Conservation (phyloP, 1,284 basidiomycete genomes). For the Lentinula novae-zelandiae region DNA sequence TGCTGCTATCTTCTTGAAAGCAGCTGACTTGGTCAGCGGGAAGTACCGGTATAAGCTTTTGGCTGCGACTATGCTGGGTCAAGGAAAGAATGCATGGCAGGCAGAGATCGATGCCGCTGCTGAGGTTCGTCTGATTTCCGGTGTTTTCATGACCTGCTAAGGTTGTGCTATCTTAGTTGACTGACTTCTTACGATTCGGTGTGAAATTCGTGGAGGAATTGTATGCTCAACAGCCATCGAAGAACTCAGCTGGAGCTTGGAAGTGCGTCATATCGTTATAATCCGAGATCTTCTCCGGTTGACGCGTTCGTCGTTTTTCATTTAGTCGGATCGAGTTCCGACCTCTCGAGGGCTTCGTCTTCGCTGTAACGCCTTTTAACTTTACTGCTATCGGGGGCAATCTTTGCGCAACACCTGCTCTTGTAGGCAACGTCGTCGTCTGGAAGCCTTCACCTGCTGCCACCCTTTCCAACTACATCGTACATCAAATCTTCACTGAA, state of each 20-base stretch:
- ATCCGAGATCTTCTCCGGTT: conserved; percentile 4
- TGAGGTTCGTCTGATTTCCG: conserved; percentile 52
- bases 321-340: conserved; percentile 91
- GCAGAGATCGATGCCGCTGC: conserved; percentile 99
- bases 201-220: conserved; percentile 97
- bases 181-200: conserved; percentile 95
- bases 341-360: conserved; percentile 94
- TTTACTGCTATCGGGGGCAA: conserved; percentile 98
- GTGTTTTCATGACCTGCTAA: not conserved
- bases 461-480: conserved; percentile 92
- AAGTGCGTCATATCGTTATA: conserved; percentile 62
- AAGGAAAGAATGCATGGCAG: conserved; percentile 99
- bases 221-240: conserved; percentile 85
- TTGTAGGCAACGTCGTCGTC: conserved; percentile 93
- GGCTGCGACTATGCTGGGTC: conserved; percentile 96
- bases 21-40: conserved; percentile 89
- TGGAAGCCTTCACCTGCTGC: conserved; percentile 99
- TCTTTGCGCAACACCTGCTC: conserved; percentile 84
- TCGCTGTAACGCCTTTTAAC: conserved; percentile 98
- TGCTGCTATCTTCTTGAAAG: conserved; percentile 97
- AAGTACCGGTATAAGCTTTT: conserved; percentile 95
- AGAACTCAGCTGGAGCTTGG: conserved; percentile 88
- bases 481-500: conserved; percentile 90
- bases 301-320: conserved; percentile 11
- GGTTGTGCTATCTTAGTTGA: conserved; percentile 46